phyloP scores from a whole-genome alignment of 164 flowering plant genomes.

The Magnolia changhungtana region DNA sequence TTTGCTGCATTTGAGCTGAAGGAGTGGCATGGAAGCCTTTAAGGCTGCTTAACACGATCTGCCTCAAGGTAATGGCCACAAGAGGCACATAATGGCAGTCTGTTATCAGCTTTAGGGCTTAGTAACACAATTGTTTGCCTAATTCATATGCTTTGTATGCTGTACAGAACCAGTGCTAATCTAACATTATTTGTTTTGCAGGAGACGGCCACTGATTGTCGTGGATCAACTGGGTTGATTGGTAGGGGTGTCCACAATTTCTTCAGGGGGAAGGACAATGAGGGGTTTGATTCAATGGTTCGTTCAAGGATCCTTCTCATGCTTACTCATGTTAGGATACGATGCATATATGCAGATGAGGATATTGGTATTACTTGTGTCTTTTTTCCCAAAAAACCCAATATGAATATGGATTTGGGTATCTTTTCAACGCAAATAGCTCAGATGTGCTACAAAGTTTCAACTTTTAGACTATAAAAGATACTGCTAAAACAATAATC shows the following conservation, averaged over 20 bases:
- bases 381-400: too few relatives aligned
- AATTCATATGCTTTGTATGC: not conserved
- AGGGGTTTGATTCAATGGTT: conserved; percentile 28
- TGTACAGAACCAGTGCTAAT: conserved; percentile 1
- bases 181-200: conserved; percentile 8
- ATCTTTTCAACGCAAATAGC: too few relatives aligned
- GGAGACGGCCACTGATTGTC: not conserved
- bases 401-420: too few relatives aligned
- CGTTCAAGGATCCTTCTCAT: conserved; percentile 6
- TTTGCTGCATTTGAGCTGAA: conserved; percentile 18
- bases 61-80: conserved; percentile 31
- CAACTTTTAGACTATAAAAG: too few relatives aligned
- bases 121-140: not conserved
- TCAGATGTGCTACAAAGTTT: too few relatives aligned
- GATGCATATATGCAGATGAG: too few relatives aligned
- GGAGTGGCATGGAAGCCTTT: conserved; percentile 20
- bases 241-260: not conserved
- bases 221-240: not conserved
- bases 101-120: conserved; percentile 29
- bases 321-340: not conserved
- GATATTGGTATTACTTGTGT: too few relatives aligned
- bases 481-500: too few relatives aligned
- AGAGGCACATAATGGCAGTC: conserved; percentile 23
- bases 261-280: conserved; percentile 10
- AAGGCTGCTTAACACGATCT: conserved; percentile 25